Conservation (phyloP, 176 grass and related monocot species). For the Carex scoparia region DNA sequence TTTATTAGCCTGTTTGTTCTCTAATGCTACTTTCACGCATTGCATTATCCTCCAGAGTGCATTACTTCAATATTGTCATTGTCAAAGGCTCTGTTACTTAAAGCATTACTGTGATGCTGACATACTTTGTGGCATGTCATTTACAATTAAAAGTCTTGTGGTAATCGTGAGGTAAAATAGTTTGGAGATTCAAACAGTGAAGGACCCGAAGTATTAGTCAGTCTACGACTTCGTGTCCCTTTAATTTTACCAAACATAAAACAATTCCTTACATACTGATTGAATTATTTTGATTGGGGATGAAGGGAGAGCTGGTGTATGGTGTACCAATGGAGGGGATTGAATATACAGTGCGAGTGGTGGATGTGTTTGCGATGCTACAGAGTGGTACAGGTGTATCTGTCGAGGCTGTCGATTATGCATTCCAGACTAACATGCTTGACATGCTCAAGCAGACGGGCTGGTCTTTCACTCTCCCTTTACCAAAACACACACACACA, state of each 20-base stretch:
- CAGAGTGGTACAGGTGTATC: constrained; percentile 96
- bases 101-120: background rate
- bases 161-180: background rate
- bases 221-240: background rate
- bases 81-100: background rate
- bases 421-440: constrained; percentile 99
- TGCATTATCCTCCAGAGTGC: background rate
- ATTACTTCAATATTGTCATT: background rate
- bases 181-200: background rate
- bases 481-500: background rate
- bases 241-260: background rate
- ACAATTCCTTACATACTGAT: background rate
- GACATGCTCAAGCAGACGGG: constrained; percentile 99
- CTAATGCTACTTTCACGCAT: background rate
- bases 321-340: constrained; percentile 94
- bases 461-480: constrained; percentile 31
- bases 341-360: constrained; percentile 93
- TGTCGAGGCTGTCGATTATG: constrained; percentile 94
- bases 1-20: background rate
- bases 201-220: background rate
- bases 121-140: background rate
- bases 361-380: constrained; percentile 97
- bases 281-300: background rate
- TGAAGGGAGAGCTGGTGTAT: constrained; percentile 58
- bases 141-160: background rate